Evolutionary conservation across 345 rosid genomes (phyloP).

Genomic region (Eucalyptus urophylla): DNA sequence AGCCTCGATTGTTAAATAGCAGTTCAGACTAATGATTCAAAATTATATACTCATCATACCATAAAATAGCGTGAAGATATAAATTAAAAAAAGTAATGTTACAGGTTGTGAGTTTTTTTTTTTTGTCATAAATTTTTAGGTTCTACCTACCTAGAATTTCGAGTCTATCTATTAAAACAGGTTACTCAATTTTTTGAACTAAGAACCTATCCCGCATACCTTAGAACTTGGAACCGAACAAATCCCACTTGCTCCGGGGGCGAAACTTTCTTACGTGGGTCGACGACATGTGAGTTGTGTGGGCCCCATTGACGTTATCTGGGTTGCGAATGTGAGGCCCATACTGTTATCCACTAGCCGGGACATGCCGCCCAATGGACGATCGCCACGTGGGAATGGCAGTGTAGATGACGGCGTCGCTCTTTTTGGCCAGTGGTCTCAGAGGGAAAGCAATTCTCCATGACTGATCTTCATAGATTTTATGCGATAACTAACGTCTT

Average conservation of each 20-base stretch:
- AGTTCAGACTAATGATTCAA: rapidly evolving
- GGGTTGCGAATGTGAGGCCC: neutral
- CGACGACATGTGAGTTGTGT: neutral
- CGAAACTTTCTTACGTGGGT: neutral
- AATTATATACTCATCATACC: too few relatives aligned
- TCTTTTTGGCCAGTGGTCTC: neutral
- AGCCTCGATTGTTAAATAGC: rapidly evolving
- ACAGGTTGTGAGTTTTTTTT: rapidly evolving
- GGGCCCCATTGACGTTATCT: neutral
- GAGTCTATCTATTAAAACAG: too few relatives aligned
- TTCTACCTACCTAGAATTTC: too few relatives aligned
- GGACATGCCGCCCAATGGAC: neutral
- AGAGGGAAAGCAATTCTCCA: neutral
- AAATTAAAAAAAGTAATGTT: too few relatives aligned
- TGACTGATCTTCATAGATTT: neutral
- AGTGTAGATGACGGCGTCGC: neutral
- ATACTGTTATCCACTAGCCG: neutral
- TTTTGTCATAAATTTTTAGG: too few relatives aligned
- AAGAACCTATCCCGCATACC: rapidly evolving
- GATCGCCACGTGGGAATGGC: neutral
- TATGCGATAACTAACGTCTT: neutral
- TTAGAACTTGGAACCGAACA: too few relatives aligned
- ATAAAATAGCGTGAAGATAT: too few relatives aligned
- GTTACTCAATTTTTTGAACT: too few relatives aligned
- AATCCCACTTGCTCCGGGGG: neutral